These are phyloP conservation scores for Pseudocercospora fuligena DNA, from an alignment of 2,329 filamentous ascomycete species.

Conservation along the genomic window DNA sequence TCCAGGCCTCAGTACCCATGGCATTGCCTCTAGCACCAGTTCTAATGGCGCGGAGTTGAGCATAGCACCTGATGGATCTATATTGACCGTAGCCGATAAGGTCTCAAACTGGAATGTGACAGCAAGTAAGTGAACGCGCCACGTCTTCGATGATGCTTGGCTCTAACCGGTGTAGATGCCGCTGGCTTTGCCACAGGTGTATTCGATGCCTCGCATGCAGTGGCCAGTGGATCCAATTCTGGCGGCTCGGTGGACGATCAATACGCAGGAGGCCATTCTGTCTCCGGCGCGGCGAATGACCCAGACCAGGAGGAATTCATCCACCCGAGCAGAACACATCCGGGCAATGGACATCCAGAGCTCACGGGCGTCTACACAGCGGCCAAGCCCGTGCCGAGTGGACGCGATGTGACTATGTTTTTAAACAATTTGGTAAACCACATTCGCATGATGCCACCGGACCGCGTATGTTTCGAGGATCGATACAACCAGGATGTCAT, in stretches of 20 bases:
- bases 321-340: not conserved
- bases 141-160: not conserved
- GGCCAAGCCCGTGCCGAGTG: constrained; percentile 21
- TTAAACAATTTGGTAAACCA: constrained; percentile 32
- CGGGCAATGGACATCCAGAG: constrained; percentile 17
- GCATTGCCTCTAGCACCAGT: not conserved
- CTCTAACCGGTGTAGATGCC: not conserved
- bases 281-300: constrained; percentile 2
- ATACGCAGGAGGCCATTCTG: not conserved
- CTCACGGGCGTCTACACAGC: constrained; percentile 23
- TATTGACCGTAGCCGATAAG: constrained; percentile 7
- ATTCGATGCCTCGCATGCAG: not conserved
- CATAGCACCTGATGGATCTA: constrained; percentile 2
- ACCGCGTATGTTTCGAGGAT: constrained; percentile 30
- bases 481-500: constrained; percentile 31
- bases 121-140: not conserved
- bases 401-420: constrained; percentile 29
- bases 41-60: not conserved
- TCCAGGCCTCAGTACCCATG: not conserved
- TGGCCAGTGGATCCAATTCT: constrained; percentile 1
- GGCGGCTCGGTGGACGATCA: constrained; percentile 1
- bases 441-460: constrained; percentile 28
- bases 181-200: constrained; percentile 3
- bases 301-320: not conserved
- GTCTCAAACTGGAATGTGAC: constrained; percentile 5